These are phyloP conservation scores for Syzygium jambos DNA, from an alignment of 345 rosid genomes.

Conservation along the genomic window DNA sequence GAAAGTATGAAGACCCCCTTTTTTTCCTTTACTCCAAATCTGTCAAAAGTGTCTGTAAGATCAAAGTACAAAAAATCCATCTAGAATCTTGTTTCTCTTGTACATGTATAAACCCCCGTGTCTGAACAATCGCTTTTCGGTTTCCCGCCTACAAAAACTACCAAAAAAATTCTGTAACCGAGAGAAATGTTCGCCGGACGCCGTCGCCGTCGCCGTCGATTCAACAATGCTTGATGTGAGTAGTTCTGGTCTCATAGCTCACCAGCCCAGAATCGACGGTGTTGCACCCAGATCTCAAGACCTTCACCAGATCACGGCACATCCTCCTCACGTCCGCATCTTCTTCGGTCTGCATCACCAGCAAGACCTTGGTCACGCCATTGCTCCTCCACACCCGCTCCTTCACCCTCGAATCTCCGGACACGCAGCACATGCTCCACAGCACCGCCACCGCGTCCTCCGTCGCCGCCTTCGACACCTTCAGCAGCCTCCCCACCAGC, in stretches of 20 bases:
- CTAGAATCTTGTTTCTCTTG: not conserved
- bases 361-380: slow-evolving; percentile 31
- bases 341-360: slow-evolving; percentile 41
- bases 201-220: not conserved
- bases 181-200: not conserved
- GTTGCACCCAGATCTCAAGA: slow-evolving; percentile 12
- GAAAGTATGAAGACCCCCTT: not conserved
- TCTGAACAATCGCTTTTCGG: not conserved
- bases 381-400: slow-evolving; percentile 27
- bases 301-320: slow-evolving; percentile 38
- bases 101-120: not conserved
- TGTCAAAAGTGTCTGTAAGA: not conserved
- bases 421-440: slow-evolving; percentile 42
- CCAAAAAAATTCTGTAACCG: not conserved
- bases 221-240: slow-evolving; percentile 42
- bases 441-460: slow-evolving; percentile 35
- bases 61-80: not conserved
- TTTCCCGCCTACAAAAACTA: not conserved
- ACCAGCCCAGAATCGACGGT: slow-evolving; percentile 3
- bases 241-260: slow-evolving; percentile 27
- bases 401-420: slow-evolving; percentile 20
- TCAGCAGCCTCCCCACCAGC: slow-evolving; percentile 31
- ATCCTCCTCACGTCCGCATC: slow-evolving; percentile 21
- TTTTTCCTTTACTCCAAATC: not conserved
- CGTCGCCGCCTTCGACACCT: slow-evolving; percentile 23